These are phyloP conservation scores for Salvia miltiorrhiza DNA, from an alignment of 257 asterid genomes.

Conservation along the genomic window DNA sequence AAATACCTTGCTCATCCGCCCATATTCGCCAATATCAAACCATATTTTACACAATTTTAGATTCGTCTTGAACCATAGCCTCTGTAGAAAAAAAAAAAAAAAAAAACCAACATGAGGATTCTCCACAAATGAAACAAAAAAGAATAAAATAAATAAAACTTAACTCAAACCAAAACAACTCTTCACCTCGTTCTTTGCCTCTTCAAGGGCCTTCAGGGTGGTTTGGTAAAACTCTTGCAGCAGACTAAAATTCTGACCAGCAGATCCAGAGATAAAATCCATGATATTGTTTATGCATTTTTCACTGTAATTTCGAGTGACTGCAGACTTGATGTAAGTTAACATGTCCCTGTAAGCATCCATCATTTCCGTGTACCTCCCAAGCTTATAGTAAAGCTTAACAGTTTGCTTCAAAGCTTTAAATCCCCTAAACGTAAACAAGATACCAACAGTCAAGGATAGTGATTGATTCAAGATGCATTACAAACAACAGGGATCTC, in stretches of 20 bases:
- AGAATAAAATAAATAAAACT: background rate
- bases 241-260: constrained; percentile 84
- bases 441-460: constrained; percentile 15
- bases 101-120: constrained; percentile 12
- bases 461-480: constrained; percentile 9
- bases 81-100: constrained; percentile 41
- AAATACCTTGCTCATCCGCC: constrained; percentile 88
- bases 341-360: constrained; percentile 91
- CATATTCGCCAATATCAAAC: constrained; percentile 94
- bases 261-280: constrained; percentile 97
- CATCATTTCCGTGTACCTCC: constrained; percentile 94
- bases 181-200: constrained; percentile 94
- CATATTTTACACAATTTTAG: constrained; percentile 97
- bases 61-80: constrained; percentile 98
- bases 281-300: constrained; percentile 92
- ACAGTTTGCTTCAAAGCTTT: constrained; percentile 98
- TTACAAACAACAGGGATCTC: background rate
- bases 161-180: background rate
- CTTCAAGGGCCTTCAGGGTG: constrained; percentile 93
- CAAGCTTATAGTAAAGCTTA: constrained; percentile 85
- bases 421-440: constrained; percentile 74
- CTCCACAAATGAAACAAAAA: constrained; percentile 2
- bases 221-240: constrained; percentile 93
- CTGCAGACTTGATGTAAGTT: constrained; percentile 90
- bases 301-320: constrained; percentile 96